These are phyloP conservation scores for Lipomyces yamadae DNA, from an alignment of 805 yeast species.

Conservation along the genomic window DNA sequence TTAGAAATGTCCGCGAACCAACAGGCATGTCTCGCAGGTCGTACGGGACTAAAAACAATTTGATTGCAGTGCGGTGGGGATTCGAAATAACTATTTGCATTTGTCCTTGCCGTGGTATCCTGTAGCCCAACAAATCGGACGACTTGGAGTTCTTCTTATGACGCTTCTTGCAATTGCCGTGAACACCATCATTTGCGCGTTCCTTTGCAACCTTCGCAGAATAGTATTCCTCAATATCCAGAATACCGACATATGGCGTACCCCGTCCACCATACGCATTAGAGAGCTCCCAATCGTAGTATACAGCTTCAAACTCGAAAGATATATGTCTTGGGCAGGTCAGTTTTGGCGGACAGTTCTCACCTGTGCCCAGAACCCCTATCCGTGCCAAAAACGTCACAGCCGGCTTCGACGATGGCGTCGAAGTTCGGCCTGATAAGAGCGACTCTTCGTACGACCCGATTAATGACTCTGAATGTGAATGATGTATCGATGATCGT, in stretches of 20 bases:
- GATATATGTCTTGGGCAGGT: slow-evolving; percentile 41
- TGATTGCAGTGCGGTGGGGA: slow-evolving; percentile 44
- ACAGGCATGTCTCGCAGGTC: slow-evolving; percentile 43
- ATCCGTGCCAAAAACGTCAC: slow-evolving; percentile 40
- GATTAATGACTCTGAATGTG: slow-evolving; percentile 40
- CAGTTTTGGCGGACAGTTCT: slow-evolving; percentile 35
- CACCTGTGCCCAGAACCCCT: slow-evolving; percentile 43
- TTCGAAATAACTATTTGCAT: slow-evolving; percentile 46
- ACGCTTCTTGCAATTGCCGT: neutral
- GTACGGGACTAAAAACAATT: slow-evolving; percentile 45
- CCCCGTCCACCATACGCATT: slow-evolving; percentile 13
- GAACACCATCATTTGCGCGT: neutral
- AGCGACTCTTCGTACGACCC: slow-evolving; percentile 47
- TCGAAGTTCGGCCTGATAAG: slow-evolving; percentile 43
- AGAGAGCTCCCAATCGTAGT: slow-evolving; percentile 39
- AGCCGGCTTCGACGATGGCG: slow-evolving; percentile 40
- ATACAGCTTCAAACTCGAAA: slow-evolving; percentile 43
- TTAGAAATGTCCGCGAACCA: slow-evolving; percentile 43
- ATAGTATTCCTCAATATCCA: slow-evolving; percentile 26
- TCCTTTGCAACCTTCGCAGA: neutral
- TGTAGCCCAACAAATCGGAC: slow-evolving; percentile 39
- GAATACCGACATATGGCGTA: slow-evolving; percentile 43
- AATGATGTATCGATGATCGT: slow-evolving; percentile 18
- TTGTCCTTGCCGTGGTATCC: slow-evolving; percentile 45
- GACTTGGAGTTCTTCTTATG: slow-evolving; percentile 7